Percentiles rank a stretch among this genome's conserved stretches.
phyloP scores from a whole-genome alignment of 305 asterid genomes.

The Nicotiana rustica region DNA sequence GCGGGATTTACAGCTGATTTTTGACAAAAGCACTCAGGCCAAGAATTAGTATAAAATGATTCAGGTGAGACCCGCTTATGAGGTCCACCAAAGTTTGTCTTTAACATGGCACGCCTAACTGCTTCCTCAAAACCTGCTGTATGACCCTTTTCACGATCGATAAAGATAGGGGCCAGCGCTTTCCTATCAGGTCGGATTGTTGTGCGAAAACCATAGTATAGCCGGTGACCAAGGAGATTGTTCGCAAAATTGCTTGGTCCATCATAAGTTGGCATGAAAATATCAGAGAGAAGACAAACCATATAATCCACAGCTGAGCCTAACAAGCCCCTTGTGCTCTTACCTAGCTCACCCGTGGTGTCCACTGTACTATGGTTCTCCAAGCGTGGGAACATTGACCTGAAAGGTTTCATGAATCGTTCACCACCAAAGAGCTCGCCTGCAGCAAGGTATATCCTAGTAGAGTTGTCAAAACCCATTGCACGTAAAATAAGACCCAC shows the following conservation, averaged over 20 bases:
- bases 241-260: slow-evolving; percentile 98
- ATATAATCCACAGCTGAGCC: slow-evolving; percentile 98
- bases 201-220: slow-evolving; percentile 89
- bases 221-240: slow-evolving; percentile 96
- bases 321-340: slow-evolving; percentile 68
- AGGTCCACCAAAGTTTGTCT: slow-evolving; percentile 90
- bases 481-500: slow-evolving; percentile 88
- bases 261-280: slow-evolving; percentile 96
- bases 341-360: slow-evolving; percentile 78
- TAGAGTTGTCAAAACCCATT: slow-evolving; percentile 84
- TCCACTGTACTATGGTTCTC: slow-evolving; percentile 88
- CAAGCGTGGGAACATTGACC: slow-evolving; percentile 79
- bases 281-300: slow-evolving; percentile 94
- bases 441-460: slow-evolving; percentile 92
- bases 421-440: slow-evolving; percentile 97
- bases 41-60: slow-evolving; percentile 89
- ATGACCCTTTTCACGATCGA: slow-evolving; percentile 74
- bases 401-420: slow-evolving; percentile 83
- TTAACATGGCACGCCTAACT: slow-evolving; percentile 72
- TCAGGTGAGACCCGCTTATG: slow-evolving; percentile 86
- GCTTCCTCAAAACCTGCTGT: slow-evolving; percentile 73
- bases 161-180: slow-evolving; percentile 84
- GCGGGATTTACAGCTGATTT: slow-evolving; percentile 66
- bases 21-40: slow-evolving; percentile 99
- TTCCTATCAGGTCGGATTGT: slow-evolving; percentile 87